Percentiles rank a stretch among this genome's conserved stretches.
Evolutionary conservation across 306 rosid species (phyloP).

Genomic region (Vigna unguiculata): DNA sequence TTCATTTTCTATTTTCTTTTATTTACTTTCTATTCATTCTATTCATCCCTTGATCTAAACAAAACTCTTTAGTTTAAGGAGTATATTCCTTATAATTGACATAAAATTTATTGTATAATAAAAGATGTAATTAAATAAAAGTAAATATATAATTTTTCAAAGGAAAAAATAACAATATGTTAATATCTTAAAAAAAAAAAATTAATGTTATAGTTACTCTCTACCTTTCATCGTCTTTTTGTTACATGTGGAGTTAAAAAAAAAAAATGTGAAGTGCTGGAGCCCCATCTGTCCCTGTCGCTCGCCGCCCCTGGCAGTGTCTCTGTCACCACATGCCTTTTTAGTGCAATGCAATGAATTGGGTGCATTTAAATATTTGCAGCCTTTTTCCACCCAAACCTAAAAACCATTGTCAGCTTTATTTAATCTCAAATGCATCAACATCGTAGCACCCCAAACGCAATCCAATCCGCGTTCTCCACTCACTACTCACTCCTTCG

Average conservation of each 20-base stretch:
- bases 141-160: too few relatives aligned
- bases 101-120: too few relatives aligned
- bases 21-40: too few relatives aligned
- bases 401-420: not conserved
- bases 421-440: not conserved
- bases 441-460: constrained; percentile 2
- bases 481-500: not conserved
- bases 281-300: constrained; percentile 2
- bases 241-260: not conserved
- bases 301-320: constrained; percentile 30
- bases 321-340: constrained; percentile 28
- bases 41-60: too few relatives aligned
- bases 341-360: constrained; percentile 25
- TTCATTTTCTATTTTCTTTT: too few relatives aligned
- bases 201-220: too few relatives aligned
- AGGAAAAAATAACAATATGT: too few relatives aligned
- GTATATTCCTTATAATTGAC: too few relatives aligned
- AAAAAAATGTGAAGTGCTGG: not conserved
- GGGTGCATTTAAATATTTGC: constrained; percentile 9
- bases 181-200: too few relatives aligned
- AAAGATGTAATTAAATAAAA: too few relatives aligned
- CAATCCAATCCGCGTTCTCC: constrained; percentile 11
- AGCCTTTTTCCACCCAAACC: constrained; percentile 33
- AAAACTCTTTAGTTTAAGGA: too few relatives aligned
- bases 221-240: too few relatives aligned